Conservation (phyloP, 2,329 filamentous ascomycete genomes). For the Septoria petroselini region DNA sequence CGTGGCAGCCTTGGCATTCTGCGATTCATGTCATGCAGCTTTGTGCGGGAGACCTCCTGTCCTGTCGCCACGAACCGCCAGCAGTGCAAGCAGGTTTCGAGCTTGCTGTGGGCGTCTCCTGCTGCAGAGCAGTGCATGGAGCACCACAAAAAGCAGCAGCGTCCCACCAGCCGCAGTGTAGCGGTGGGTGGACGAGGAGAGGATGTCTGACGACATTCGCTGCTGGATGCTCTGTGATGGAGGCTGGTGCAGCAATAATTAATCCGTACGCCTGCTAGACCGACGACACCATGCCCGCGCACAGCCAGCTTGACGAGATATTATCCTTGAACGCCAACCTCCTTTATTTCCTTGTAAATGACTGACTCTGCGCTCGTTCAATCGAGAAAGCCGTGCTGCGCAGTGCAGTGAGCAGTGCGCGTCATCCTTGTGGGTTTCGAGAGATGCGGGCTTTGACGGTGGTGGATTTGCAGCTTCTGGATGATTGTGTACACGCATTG, state of each 20-base stretch:
- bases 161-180: no score
- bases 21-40: conserved; percentile 12
- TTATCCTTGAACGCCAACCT: not conserved
- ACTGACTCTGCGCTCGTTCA: no score
- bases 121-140: not conserved
- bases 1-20: conserved; percentile 13
- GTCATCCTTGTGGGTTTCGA: no score
- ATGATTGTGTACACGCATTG: no score
- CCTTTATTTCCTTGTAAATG: not conserved
- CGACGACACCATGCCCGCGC: not conserved
- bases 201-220: no score
- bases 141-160: not conserved
- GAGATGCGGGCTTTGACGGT: no score
- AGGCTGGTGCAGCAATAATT: not conserved
- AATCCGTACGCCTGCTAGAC: no score
- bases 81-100: conserved; percentile 6
- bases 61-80: conserved; percentile 2
- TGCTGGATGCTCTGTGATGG: not conserved
- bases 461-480: no score
- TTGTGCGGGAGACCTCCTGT: not conserved
- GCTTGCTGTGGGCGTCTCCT: not conserved
- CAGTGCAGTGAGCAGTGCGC: no score
- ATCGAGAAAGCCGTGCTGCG: no score
- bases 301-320: not conserved
- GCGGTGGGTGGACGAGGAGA: no score